Evolutionary conservation across 371 early-diverging fungal species (phyloP), one percentile per base, ranked within the genome.

Genomic region (Mucor velutinosus): DNA sequence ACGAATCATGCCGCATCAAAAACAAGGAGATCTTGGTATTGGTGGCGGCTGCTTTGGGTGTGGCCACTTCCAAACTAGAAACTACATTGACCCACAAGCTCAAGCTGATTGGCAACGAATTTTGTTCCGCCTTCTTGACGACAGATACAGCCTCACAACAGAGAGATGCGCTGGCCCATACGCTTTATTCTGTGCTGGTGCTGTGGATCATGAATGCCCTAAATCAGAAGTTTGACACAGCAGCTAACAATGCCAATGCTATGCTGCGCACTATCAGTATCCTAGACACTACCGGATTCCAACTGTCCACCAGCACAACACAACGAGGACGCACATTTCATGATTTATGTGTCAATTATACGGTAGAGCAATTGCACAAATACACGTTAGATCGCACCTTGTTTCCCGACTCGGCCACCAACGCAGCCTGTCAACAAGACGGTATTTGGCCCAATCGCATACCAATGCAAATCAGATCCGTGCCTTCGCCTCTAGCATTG

Each of bases 281-380:
- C 30, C 65, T 93, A 27, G 95, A 94, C 60, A 77, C 91, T 17
- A 78, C 87, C 32, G 94, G 95, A 11, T 89, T 90, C 74, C 84
- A 87, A 14, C 19, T 56, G 4, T 35, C 25, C 3, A 49, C 39
- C 11, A 60, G 27, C 4, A 45, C 41, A 2, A 55, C 41, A 15
- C 58, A 65, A 23, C 27, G 59, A 25, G 67, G 64, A 58, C 47
- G 62, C 14, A 86, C 83, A 1, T 89, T 95, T 72, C 89, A 93
- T 66, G 91, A 95, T 49, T 81, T 97, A 58, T 86, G 94, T 43
- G 82, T 87, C 67, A 96, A 97, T 77, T 97, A 92, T 76, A 87
- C 91, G 17, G 90, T 90, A 59, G 97, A 95, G 76, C 83, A 91
- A n/a, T 76, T 95, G n/a, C 87, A 86, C 45, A 84, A 87, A 55